phyloP scores from a whole-genome alignment of 805 yeast species.

The Suhomyces emberorum region DNA sequence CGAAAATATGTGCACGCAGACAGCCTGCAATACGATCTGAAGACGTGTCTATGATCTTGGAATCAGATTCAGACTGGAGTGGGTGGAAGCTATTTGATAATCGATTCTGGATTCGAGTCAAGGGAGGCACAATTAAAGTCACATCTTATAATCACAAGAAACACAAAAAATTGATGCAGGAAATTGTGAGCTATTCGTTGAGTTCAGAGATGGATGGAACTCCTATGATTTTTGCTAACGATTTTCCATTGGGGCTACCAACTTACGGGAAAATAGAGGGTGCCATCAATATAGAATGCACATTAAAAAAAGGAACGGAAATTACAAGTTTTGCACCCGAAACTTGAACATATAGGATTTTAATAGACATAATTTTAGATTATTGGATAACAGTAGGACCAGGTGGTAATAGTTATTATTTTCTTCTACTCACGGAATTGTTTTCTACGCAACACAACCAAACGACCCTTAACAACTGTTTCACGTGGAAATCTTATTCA shows the following conservation, averaged over 20 bases:
- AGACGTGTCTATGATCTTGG: neutral
- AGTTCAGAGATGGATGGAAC: neutral
- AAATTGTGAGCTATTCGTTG: neutral
- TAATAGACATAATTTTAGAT: no score
- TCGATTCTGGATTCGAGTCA: slow-evolving; percentile 35
- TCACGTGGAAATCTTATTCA: no score
- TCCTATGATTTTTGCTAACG: neutral
- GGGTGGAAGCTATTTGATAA: slow-evolving; percentile 37
- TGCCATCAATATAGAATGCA: neutral
- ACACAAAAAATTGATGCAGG: neutral
- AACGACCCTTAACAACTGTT: no score
- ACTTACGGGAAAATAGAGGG: neutral
- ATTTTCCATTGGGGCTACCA: neutral
- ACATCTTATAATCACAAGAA: slow-evolving; percentile 5
- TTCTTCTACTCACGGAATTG: no score
- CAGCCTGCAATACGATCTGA: slow-evolving; percentile 21
- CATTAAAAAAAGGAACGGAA: no score
- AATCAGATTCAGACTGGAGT: neutral
- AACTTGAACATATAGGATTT: no score
- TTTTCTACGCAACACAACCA: no score
- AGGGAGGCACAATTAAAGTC: neutral
- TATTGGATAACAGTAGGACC: no score
- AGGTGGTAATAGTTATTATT: no score
- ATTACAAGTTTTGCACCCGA: no score
- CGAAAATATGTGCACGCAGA: slow-evolving; percentile 14